A percentile compares a stretch with the other conserved stretches of the same genome.
Conservation (phyloP, 2,329 filamentous ascomycete genomes). For the Neobulgaria alba region DNA sequence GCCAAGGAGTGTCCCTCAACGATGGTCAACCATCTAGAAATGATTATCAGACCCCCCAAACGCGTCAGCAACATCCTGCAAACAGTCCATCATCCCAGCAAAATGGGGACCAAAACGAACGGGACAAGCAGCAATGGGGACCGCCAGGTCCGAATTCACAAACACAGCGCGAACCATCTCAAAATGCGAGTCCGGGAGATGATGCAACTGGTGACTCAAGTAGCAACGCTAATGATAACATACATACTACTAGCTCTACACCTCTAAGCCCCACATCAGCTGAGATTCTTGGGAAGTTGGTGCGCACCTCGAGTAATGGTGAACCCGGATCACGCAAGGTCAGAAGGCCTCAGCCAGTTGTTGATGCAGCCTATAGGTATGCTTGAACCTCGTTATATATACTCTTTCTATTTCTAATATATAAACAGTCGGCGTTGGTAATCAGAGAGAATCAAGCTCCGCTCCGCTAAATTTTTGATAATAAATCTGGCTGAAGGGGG, state of each 20-base stretch:
- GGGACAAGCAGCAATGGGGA: background rate
- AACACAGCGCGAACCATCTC: background rate
- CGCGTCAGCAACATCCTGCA: background rate
- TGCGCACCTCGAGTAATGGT: constrained; percentile 1
- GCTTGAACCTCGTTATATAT: constrained; percentile 2
- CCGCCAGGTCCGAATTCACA: background rate
- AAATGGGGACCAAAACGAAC: background rate
- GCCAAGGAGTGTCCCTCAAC: background rate
- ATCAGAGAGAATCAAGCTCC: constrained; percentile 4
- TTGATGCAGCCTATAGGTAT: constrained; percentile 33
- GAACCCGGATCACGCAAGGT: constrained; percentile 17
- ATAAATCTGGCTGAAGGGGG: constrained; percentile 2
- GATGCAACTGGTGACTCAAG: background rate
- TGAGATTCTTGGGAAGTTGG: constrained; percentile 24
- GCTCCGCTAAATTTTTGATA: too few species aligned
- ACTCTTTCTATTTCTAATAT: constrained; percentile 15
- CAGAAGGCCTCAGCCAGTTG: constrained; percentile 32
- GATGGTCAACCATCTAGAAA: background rate
- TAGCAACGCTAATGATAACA: constrained; percentile 1
- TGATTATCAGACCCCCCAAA: too few species aligned
- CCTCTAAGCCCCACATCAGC: constrained; percentile 23
- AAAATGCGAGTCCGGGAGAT: background rate
- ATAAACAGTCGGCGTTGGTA: constrained; percentile 33
- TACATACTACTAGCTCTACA: constrained; percentile 2
- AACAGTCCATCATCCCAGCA: background rate